Percentiles rank a stretch among this genome's conserved stretches.
phyloP scores from a whole-genome alignment of 345 rosid species.

The Lenwebbia sp. region DNA sequence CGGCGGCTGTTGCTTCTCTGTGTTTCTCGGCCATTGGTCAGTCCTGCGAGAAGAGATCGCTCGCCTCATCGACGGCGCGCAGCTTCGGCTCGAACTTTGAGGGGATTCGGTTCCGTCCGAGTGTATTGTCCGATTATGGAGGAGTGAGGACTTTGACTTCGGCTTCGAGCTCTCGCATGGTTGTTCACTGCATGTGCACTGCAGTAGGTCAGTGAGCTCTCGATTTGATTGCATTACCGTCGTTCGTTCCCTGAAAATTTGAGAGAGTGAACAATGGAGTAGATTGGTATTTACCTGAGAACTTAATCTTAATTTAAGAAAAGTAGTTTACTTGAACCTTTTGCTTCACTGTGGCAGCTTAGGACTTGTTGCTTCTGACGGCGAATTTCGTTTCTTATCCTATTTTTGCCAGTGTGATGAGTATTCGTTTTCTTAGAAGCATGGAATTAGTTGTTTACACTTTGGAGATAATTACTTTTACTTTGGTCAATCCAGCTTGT shows the following conservation, averaged over 20 bases:
- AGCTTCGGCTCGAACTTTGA: constrained; percentile 27
- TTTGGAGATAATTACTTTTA: not conserved
- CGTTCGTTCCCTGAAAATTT: not conserved
- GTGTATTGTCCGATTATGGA: constrained; percentile 19
- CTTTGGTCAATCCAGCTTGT: not conserved
- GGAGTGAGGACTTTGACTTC: constrained; percentile 19
- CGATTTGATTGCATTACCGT: not conserved
- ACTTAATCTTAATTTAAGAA: not conserved
- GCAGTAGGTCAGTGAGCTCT: constrained; percentile 31
- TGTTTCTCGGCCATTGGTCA: constrained; percentile 61
- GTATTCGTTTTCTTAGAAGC: not conserved
- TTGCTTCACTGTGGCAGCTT: not conserved
- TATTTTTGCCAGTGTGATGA: not conserved
- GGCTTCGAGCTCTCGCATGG: constrained; percentile 26
- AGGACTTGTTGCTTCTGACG: not conserved
- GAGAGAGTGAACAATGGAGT: not conserved
- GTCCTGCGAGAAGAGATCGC: constrained; percentile 25
- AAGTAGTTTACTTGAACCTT: not conserved
- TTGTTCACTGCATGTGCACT: constrained; percentile 56
- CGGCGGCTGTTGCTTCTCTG: constrained; percentile 65
- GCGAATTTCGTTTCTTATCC: not conserved
- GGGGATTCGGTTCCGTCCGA: constrained; percentile 24
- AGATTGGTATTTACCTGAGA: not conserved
- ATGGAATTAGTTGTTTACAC: not conserved
- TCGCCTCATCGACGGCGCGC: constrained; percentile 19